phyloP scores from a whole-genome alignment of 139 green algal species.

The Pycnococcus provasolii region DNA sequence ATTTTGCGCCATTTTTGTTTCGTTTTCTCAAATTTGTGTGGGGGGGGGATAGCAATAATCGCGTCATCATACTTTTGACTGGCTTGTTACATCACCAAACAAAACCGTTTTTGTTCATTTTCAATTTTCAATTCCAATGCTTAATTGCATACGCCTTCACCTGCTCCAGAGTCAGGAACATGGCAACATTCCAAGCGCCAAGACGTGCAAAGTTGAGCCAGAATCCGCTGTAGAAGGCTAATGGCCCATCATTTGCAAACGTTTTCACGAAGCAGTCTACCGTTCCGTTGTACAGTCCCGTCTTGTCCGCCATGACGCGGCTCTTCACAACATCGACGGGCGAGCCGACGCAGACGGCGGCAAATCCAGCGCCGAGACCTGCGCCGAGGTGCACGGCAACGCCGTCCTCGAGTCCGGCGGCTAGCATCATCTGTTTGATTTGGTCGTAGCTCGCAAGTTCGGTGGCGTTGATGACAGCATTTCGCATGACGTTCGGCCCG shows the following conservation, averaged over 20 bases:
- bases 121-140: too few species aligned
- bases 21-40: too few species aligned
- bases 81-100: too few species aligned
- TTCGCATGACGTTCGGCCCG: slow-evolving; percentile 87
- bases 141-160: neutral
- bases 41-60: too few species aligned
- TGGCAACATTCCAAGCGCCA: slow-evolving; percentile 83
- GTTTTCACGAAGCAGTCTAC: slow-evolving; percentile 92
- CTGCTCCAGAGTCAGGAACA: slow-evolving; percentile 94
- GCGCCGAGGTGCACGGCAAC: slow-evolving; percentile 32
- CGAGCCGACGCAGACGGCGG: slow-evolving; percentile 85
- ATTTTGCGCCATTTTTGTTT: too few species aligned
- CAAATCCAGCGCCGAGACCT: slow-evolving; percentile 84
- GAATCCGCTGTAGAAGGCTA: slow-evolving; percentile 96
- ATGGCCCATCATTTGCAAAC: slow-evolving; percentile 58
- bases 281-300: slow-evolving; percentile 63
- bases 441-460: slow-evolving; percentile 94
- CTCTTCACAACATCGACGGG: slow-evolving; percentile 96
- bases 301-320: slow-evolving; percentile 77
- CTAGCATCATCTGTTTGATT: slow-evolving; percentile 36
- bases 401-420: slow-evolving; percentile 29
- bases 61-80: too few species aligned
- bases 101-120: too few species aligned
- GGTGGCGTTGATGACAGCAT: slow-evolving; percentile 94
- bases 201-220: slow-evolving; percentile 79